These are phyloP conservation scores for Begonia fuchsioides DNA, from an alignment of 306 rosid genomes.

Conservation along the genomic window DNA sequence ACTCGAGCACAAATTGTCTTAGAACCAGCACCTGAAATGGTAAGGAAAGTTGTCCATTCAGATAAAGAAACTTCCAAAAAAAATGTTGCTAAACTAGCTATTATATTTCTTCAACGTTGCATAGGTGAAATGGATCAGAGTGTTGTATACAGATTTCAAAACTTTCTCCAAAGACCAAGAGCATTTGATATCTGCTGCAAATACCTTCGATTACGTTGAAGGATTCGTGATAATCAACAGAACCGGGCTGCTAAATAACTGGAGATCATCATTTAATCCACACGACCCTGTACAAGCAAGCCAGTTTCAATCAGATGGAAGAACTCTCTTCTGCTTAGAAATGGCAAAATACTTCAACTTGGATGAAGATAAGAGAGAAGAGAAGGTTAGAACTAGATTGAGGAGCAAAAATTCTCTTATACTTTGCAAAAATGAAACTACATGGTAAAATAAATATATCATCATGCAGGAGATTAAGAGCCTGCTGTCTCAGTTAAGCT, in stretches of 20 bases:
- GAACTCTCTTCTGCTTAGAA: conserved; percentile 74
- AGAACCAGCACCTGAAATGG: conserved; percentile 77
- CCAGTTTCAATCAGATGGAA: conserved; percentile 80
- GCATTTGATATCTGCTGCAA: conserved; percentile 38
- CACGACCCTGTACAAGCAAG: conserved; percentile 79
- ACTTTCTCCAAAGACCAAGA: conserved; percentile 75
- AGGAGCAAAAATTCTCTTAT: background rate
- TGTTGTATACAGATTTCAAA: conserved; percentile 38
- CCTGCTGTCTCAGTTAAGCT: conserved; percentile 29
- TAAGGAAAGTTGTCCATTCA: conserved; percentile 10
- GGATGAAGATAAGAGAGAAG: conserved; percentile 18
- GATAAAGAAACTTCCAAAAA: conserved; percentile 1
- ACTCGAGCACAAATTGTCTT: conserved; percentile 68
- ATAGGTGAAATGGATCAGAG: conserved; percentile 69
- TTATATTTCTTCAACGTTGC: conserved; percentile 3
- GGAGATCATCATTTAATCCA: conserved; percentile 89
- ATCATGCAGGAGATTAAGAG: conserved; percentile 52
- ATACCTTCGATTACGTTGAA: conserved; percentile 67
- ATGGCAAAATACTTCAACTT: conserved; percentile 65
- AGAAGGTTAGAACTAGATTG: conserved; percentile 39
- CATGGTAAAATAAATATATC: background rate
- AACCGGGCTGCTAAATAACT: conserved; percentile 77
- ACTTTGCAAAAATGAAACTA: conserved; percentile 1
- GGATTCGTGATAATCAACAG: conserved; percentile 89
- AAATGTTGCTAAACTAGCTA: background rate